These are phyloP conservation scores for Komagataella populi DNA, from an alignment of 805 yeast species.

Conservation along the genomic window DNA sequence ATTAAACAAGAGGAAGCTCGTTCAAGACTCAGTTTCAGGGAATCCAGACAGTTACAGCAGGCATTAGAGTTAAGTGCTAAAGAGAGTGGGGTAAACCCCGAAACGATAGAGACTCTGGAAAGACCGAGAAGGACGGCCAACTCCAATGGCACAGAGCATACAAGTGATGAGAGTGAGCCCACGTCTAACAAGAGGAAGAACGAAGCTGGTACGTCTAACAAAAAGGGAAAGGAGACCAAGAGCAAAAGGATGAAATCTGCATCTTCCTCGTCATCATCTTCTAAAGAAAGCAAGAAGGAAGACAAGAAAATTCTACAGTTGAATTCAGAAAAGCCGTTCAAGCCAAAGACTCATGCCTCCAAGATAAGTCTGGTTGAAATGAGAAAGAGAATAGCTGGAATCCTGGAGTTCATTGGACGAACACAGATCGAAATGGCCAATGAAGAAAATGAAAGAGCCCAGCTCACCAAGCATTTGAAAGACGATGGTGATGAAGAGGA, in stretches of 20 bases:
- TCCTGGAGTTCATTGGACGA: slow-evolving; percentile 79
- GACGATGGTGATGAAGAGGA: slow-evolving; percentile 19
- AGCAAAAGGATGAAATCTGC: slow-evolving; percentile 4
- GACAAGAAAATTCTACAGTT: slow-evolving; percentile 2
- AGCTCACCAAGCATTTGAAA: slow-evolving; percentile 31
- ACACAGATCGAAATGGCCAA: slow-evolving; percentile 73
- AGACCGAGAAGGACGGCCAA: slow-evolving; percentile 8
- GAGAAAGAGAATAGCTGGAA: slow-evolving; percentile 80
- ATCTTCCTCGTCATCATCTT: background rate
- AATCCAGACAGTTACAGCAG: slow-evolving; percentile 18
- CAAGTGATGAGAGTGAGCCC: background rate
- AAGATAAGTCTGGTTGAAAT: slow-evolving; percentile 69
- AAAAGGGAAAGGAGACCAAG: slow-evolving; percentile 4
- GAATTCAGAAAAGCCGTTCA: slow-evolving; percentile 43
- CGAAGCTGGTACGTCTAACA: background rate
- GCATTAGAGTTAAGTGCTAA: slow-evolving; percentile 46
- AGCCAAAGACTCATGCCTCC: slow-evolving; percentile 73
- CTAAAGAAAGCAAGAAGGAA: slow-evolving; percentile 1
- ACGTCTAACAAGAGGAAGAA: background rate
- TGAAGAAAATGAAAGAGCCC: slow-evolving; percentile 50
- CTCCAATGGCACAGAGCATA: slow-evolving; percentile 5
- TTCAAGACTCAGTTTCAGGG: slow-evolving; percentile 10
- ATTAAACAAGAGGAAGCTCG: slow-evolving; percentile 10
- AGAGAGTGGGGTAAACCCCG: slow-evolving; percentile 27
- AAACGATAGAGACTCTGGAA: slow-evolving; percentile 13